Evolutionary conservation across 371 early-diverging fungal species (phyloP).

Genomic region (Encephalitozoon romaleae): DNA sequence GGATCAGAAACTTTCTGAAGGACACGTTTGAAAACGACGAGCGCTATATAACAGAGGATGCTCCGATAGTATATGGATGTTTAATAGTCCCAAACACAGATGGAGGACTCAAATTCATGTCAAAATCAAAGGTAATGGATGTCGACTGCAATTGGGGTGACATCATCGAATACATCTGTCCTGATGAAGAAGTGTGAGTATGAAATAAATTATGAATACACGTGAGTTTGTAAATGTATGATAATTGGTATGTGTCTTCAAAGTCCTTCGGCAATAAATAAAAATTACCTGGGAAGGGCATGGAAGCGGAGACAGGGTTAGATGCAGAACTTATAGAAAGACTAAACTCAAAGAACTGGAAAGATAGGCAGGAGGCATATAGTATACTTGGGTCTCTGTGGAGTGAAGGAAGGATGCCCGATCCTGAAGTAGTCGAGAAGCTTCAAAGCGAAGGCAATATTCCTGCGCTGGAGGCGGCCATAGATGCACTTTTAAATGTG

Average conservation of each 20-base stretch:
- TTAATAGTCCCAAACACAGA: conserved; percentile 7
- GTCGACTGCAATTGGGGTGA: background rate
- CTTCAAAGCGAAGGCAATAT: conserved; percentile 38
- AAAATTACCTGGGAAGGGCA: conserved; percentile 3
- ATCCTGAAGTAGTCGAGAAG: background rate
- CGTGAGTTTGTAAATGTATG: background rate
- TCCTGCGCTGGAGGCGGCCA: conserved; percentile 37
- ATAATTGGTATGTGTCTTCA: background rate
- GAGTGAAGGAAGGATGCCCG: background rate
- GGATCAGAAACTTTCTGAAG: background rate
- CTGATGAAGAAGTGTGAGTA: background rate
- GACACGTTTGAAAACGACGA: background rate
- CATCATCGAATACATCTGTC: background rate
- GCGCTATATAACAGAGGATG: background rate
- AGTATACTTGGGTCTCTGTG: background rate
- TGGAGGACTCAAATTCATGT: conserved; percentile 6
- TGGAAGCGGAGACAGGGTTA: background rate
- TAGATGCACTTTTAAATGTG: conserved; percentile 31
- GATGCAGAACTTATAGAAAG: background rate
- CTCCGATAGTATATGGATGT: background rate
- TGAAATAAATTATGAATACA: background rate
- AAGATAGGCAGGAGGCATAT: conserved; percentile 39
- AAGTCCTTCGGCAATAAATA: background rate
- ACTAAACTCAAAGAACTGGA: conserved; percentile 37
- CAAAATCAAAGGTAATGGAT: background rate